Evolutionary conservation across 2,329 filamentous ascomycete genomes (phyloP).

Genomic region (Aspergillus chevalieri): DNA sequence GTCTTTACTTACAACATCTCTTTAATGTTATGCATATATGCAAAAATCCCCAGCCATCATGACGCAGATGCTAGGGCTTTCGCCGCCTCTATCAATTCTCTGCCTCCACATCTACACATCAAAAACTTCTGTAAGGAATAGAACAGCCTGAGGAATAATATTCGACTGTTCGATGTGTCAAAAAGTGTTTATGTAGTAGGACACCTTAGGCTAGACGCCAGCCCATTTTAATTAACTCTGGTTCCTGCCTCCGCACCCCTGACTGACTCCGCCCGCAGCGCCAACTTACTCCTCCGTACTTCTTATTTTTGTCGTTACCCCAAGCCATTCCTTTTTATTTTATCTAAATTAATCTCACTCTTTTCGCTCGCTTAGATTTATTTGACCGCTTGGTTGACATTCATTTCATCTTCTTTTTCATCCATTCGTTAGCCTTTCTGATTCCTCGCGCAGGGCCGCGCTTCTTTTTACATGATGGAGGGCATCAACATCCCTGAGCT

Average conservation of each 20-base stretch:
- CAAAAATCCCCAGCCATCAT: no score
- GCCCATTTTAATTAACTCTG: background rate
- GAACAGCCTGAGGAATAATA: background rate
- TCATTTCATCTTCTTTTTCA: background rate
- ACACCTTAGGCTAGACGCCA: background rate
- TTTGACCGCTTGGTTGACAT: background rate
- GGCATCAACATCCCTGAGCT: conserved; percentile 52
- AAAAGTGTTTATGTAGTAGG: background rate
- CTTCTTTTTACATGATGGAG: conserved; percentile 41
- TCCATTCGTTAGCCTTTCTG: background rate
- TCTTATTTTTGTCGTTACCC: no score
- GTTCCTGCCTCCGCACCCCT: background rate
- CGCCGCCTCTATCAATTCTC: background rate
- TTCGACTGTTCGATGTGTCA: no score
- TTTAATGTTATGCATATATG: no score
- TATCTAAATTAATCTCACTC: background rate
- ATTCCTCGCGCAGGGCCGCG: background rate
- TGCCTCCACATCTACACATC: background rate
- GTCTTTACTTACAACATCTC: no score
- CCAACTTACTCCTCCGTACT: no score
- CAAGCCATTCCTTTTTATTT: background rate
- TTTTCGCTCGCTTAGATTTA: background rate
- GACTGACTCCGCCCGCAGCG: background rate
- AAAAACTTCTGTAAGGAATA: background rate
- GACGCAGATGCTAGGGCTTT: no score